Evolutionary conservation across 129 eudicot genomes (phyloP).

Genomic region (Lonicera japonica): DNA sequence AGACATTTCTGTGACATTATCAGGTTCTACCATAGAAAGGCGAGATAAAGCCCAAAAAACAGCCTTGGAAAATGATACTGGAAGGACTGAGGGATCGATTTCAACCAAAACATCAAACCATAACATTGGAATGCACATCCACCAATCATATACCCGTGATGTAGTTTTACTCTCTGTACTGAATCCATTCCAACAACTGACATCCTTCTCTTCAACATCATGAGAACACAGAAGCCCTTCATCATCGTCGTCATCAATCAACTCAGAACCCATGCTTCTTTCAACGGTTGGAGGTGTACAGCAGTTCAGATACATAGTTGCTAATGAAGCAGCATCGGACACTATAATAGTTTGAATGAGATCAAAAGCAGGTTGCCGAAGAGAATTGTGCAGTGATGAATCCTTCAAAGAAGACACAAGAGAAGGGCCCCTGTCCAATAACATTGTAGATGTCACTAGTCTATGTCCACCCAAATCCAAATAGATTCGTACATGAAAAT

Average conservation of each 20-base stretch:
- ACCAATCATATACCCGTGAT: slow-evolving; percentile 36
- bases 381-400: slow-evolving; percentile 63
- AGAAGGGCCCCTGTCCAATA: slow-evolving; percentile 81
- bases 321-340: slow-evolving; percentile 90
- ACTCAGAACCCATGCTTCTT: slow-evolving; percentile 26
- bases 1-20: slow-evolving; percentile 50
- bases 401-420: slow-evolving; percentile 85
- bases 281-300: slow-evolving; percentile 37
- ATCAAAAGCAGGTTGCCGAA: slow-evolving; percentile 95
- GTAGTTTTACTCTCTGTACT: slow-evolving; percentile 48
- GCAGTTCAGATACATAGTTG: slow-evolving; percentile 39
- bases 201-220: slow-evolving; percentile 39
- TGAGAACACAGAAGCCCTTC: slow-evolving; percentile 35
- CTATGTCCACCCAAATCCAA: not conserved
- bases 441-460: slow-evolving; percentile 17
- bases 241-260: slow-evolving; percentile 48
- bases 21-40: slow-evolving; percentile 72
- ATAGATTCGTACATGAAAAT: not conserved
- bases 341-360: slow-evolving; percentile 76
- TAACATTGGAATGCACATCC: slow-evolving; percentile 95
- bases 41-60: slow-evolving; percentile 89
- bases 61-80: slow-evolving; percentile 74
- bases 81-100: slow-evolving; percentile 68
- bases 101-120: slow-evolving; percentile 86
- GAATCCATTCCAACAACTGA: slow-evolving; percentile 75